Percentiles rank a stretch among this genome's conserved stretches.
These are phyloP conservation scores for Aspergillus pseudoglaucus DNA, from an alignment of 2,329 filamentous ascomycete species.

Conservation along the genomic window DNA sequence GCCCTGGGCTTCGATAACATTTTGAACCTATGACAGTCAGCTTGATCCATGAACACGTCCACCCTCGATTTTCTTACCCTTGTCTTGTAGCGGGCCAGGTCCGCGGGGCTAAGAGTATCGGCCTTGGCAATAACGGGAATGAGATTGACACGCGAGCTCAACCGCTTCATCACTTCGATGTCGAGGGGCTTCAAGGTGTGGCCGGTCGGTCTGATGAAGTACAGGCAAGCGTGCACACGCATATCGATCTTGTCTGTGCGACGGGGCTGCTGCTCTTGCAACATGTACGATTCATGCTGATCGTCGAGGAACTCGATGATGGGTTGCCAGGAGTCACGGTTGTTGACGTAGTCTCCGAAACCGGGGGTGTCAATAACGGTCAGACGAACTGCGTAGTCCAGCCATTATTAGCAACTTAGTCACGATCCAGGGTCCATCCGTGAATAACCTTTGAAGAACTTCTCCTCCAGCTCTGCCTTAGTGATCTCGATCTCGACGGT, in stretches of 20 bases:
- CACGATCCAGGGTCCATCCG: background rate
- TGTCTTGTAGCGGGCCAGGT: slow-evolving; percentile 90
- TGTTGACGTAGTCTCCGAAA: slow-evolving; percentile 99
- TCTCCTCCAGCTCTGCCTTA: slow-evolving; percentile 99
- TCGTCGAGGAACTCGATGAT: slow-evolving; percentile 99
- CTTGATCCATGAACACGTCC: background rate
- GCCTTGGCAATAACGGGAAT: slow-evolving; percentile 99
- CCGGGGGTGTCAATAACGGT: slow-evolving; percentile 98
- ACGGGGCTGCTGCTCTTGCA: slow-evolving; percentile 98
- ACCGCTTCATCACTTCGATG: slow-evolving; percentile 99
- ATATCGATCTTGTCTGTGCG: slow-evolving; percentile 98
- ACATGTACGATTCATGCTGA: slow-evolving; percentile 99
- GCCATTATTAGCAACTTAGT: background rate
- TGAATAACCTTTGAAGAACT: slow-evolving; percentile 95
- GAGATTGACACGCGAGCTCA: slow-evolving; percentile 95
- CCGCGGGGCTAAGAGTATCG: slow-evolving; percentile 88
- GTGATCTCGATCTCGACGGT: slow-evolving; percentile 99
- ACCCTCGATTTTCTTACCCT: slow-evolving; percentile 56
- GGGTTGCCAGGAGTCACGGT: slow-evolving; percentile 99
- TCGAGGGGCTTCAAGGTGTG: slow-evolving; percentile 98
- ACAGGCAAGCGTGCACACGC: slow-evolving; percentile 94
- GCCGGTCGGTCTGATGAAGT: slow-evolving; percentile 98
- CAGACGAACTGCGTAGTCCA: slow-evolving; percentile 65
- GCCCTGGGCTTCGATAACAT: slow-evolving; percentile 93
- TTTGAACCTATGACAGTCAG: slow-evolving; percentile 61